Evolutionary conservation across 2,329 filamentous ascomycete genomes (phyloP), one percentile per base, ranked within the genome.

Genomic region (Colletotrichum somersetense): DNA sequence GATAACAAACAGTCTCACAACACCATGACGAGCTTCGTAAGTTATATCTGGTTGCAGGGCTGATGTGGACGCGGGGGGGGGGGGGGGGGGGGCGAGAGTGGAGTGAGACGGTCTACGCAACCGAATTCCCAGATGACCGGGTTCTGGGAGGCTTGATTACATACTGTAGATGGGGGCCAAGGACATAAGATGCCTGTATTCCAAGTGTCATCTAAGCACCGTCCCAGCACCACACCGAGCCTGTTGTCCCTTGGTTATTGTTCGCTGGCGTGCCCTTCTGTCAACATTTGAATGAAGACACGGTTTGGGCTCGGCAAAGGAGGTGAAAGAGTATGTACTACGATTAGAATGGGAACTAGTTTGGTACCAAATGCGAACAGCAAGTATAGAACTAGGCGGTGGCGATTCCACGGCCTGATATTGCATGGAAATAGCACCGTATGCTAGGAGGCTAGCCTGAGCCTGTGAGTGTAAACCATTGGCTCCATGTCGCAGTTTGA

Each of bases 401-500:
- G 52, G 53, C 63, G 11, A 48, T n/a, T 12, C 16, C 30, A 50
- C n/a, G 8, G 7, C 33, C 6, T 23, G 23, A 62, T 33, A 20
- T 57, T 56, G 48, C 11, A 33, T 26, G 50, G 23, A 56, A n/a
- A 48, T 14, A 42, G 16, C 48, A 12, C 42, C 30, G 33, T 26
- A 50, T 35, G 23, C 63, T 42, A 12, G 40, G 33, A 18, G 30
- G 26, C 40, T 2, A 40, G 20, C 23, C 33, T 23, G 12, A 56
- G 46, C 63, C 67, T 67, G 56, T 62, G 63, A 40, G 48, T 48
- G 33, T 10, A 56, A 50, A 10, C 53, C 46, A 66, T 14, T 18
- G 62, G 30, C 38, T 38, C 40, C 30, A 11, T 23, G 20, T 16
- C 55, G 46, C 42, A 26, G 48, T 16, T 59, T 30, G 38, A 33